Percentiles rank a stretch among this genome's conserved stretches.
These are phyloP conservation scores for Taiwanofungus camphoratus DNA, from an alignment of 1,284 basidiomycete genomes.

Conservation along the genomic window DNA sequence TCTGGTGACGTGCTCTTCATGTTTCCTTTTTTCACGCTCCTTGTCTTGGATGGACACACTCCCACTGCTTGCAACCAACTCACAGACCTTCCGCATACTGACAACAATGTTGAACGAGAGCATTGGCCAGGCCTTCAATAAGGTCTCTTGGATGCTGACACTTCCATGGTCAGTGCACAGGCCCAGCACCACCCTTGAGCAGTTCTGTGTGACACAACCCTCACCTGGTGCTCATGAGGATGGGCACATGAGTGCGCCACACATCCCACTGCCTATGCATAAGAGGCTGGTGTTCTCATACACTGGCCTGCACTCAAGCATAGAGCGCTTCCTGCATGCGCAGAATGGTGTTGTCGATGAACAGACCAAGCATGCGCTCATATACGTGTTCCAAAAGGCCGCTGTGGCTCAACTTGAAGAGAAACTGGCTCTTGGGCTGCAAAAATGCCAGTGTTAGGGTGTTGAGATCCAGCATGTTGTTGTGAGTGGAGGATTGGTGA, in stretches of 20 bases:
- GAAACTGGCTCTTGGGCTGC: constrained; percentile 63
- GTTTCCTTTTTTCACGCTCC: constrained; percentile 84
- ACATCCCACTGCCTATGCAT: constrained; percentile 44
- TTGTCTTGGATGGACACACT: constrained; percentile 92
- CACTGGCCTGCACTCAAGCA: constrained; percentile 62
- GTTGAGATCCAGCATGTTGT: constrained; percentile 56
- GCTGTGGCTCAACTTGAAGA: constrained; percentile 70
- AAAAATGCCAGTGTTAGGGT: constrained; percentile 35
- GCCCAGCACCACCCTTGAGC: constrained; percentile 75
- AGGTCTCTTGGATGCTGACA: constrained; percentile 63
- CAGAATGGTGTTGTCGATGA: constrained; percentile 31
- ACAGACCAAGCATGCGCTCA: constrained; percentile 42
- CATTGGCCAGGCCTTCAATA: constrained; percentile 79
- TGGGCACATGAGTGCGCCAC: constrained; percentile 1
- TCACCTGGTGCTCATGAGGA: neutral
- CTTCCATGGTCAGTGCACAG: constrained; percentile 59
- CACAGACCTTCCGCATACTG: constrained; percentile 60
- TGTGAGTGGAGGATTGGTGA: constrained; percentile 87
- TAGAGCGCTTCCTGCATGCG: constrained; percentile 46
- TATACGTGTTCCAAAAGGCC: constrained; percentile 67
- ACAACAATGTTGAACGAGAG: constrained; percentile 74
- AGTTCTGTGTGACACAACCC: constrained; percentile 41
- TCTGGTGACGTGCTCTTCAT: constrained; percentile 42
- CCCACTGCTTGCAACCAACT: constrained; percentile 66
- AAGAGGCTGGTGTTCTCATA: constrained; percentile 70